Evolutionary conservation across 805 yeast species (phyloP), one percentile per base, ranked within the genome.

Genomic region (Dipodascus geniculatus): DNA sequence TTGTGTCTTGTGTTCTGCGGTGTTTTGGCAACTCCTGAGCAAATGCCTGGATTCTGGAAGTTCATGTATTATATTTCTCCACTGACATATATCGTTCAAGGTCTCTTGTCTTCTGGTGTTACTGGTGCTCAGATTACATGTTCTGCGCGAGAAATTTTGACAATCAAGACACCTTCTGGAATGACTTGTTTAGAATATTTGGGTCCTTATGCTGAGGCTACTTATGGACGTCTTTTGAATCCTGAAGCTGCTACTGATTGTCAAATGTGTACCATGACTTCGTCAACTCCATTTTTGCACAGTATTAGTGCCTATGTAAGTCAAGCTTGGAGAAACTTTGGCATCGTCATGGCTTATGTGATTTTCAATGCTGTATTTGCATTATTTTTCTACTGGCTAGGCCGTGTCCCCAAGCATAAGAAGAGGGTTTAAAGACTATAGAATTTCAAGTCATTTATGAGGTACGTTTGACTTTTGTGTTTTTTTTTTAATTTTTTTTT

Each of bases 21-120:
- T 75, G 87, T 83, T 48, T 71, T 86, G 71, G 80, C 78, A 16
- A 71, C 78, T 22, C 77, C 80, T 48, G 63, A 71, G 19, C 70
- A 67, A 31, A 56, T 71, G 72, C 85, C 85, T 31, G 80, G 87
- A n/a, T 86, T 86, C 74, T 82, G 90, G 89, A 71, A 76, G 48
- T 85, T 83, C 74, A 81, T 85, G 87, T 85, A 83, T 73, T 74
- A 89, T 64, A 77, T 73, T 19, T 79, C 83, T 22, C 91, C 93
- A 19, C 70, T 83, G 57, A 81, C 88, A 0, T 85, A 84, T 60
- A 74, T 83, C 70, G 71, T 85, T 53, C 70, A 73, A 20, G 82
- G 80, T 47, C 65, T 79, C 59, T 64, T 83, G 54, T 68, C 80
- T 47, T 70, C 65, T 23, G 72, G 75, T 54, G 68, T 74, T 58